Percentiles rank a stretch among this genome's conserved stretches.
Conservation (phyloP, 2,329 filamentous ascomycete genomes). For the Pseudocercospora vitis region DNA sequence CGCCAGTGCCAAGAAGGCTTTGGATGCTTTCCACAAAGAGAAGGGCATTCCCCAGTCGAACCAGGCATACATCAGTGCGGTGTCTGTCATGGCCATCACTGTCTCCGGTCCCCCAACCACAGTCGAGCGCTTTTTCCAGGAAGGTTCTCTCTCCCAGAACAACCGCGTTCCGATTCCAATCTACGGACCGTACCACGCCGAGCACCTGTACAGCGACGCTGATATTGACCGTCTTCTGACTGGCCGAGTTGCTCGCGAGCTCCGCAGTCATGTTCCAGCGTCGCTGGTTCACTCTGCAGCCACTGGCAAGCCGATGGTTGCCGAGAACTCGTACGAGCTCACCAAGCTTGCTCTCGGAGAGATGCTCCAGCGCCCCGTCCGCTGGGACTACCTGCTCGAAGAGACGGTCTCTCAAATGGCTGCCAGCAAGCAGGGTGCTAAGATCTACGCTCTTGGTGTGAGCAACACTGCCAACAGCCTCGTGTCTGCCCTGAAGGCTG, state of each 20-base stretch:
- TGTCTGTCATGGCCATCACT: constrained; percentile 60
- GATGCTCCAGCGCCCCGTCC: constrained; percentile 49
- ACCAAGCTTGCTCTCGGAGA: constrained; percentile 46
- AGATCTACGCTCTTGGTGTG: constrained; percentile 52
- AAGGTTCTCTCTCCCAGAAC: constrained; percentile 50
- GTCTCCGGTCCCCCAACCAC: constrained; percentile 59
- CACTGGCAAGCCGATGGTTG: constrained; percentile 48
- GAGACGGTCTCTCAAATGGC: constrained; percentile 51
- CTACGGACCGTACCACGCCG: constrained; percentile 60
- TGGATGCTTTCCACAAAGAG: constrained; percentile 59
- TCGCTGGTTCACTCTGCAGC: constrained; percentile 50
- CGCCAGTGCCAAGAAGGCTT: constrained; percentile 50
- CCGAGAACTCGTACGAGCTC: constrained; percentile 49
- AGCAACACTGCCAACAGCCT: constrained; percentile 57
- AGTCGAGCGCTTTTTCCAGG: constrained; percentile 53
- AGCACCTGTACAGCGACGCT: constrained; percentile 53
- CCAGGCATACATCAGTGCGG: constrained; percentile 59
- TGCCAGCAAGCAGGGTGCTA: constrained; percentile 43
- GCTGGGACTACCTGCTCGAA: constrained; percentile 52
- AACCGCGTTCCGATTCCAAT: constrained; percentile 56
- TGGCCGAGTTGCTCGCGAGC: constrained; percentile 41
- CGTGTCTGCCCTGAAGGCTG: constrained; percentile 55
- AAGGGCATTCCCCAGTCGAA: constrained; percentile 53
- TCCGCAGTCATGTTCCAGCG: constrained; percentile 45
- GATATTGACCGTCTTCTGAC: constrained; percentile 55